phyloP scores from a whole-genome alignment of 768 basidiomycete species.

The Agaricus blazei region DNA sequence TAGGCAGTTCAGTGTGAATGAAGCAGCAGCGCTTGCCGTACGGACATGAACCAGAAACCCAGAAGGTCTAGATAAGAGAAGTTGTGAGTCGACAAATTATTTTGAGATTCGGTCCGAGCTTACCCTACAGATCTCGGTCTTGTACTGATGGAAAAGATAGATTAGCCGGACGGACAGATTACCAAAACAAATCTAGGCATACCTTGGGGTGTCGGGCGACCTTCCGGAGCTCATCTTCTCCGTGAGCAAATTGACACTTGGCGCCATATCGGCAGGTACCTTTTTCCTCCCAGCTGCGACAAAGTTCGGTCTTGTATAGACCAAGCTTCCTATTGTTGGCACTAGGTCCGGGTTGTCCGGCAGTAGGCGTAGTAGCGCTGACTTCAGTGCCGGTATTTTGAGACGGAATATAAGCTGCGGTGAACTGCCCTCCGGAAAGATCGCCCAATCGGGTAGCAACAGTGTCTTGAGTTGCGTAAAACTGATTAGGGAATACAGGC shows the following conservation, averaged over 20 bases:
- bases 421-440: conserved; percentile 57
- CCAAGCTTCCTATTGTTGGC: conserved; percentile 90
- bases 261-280: conserved; percentile 79
- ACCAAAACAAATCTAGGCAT: conserved; percentile 15
- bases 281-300: conserved; percentile 92
- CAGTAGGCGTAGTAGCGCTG: conserved; percentile 36
- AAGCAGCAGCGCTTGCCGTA: conserved; percentile 93
- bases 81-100: conserved; percentile 11
- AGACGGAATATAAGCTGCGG: conserved; percentile 38
- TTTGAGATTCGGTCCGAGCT: conserved; percentile 18
- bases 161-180: conserved; percentile 14
- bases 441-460: conserved; percentile 55
- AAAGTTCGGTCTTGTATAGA: conserved; percentile 87
- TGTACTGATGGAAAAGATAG: conserved; percentile 52
- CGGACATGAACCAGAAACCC: conserved; percentile 90
- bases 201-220: conserved; percentile 91
- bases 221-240: conserved; percentile 79
- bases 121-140: conserved; percentile 91
- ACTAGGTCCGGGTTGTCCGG: conserved; percentile 63
- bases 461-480: conserved; percentile 57
- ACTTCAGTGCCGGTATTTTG: conserved; percentile 25
- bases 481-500: conserved; percentile 67
- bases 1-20: conserved; percentile 84
- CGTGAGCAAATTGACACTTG: conserved; percentile 93
- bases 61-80: conserved; percentile 62